Percentiles rank a stretch among this genome's conserved stretches.
phyloP scores from a whole-genome alignment of 768 basidiomycete genomes.

The Rubroboletus pulcherrimus region DNA sequence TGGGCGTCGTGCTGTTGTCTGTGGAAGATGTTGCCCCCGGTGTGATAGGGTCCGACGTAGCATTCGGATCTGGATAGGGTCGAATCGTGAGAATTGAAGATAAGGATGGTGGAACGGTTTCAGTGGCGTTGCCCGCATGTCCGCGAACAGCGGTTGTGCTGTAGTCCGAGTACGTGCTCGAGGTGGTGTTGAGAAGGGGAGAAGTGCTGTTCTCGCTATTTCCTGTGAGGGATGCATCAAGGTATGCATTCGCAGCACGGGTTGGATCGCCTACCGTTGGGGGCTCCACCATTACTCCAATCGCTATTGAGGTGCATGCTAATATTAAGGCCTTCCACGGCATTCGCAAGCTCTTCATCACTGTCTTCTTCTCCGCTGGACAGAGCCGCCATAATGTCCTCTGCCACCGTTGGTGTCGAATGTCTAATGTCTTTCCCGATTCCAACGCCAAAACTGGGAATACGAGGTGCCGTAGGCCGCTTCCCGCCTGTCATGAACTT shows the following conservation, averaged over 20 bases:
- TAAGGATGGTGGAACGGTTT: constrained; percentile 46
- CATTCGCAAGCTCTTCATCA: constrained; percentile 60
- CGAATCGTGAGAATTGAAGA: constrained; percentile 75
- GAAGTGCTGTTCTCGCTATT: constrained; percentile 45
- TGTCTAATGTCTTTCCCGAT: constrained; percentile 56
- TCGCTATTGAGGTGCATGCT: constrained; percentile 47
- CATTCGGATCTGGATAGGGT: constrained; percentile 50
- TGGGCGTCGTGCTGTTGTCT: constrained; percentile 34
- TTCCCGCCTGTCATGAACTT: constrained; percentile 73
- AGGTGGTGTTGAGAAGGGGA: constrained; percentile 49
- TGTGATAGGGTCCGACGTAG: constrained; percentile 38
- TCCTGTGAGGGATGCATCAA: constrained; percentile 25
- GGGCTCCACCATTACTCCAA: constrained; percentile 39
- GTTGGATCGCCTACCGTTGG: constrained; percentile 27
- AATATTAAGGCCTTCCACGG: constrained; percentile 47
- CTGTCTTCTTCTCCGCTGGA: constrained; percentile 57
- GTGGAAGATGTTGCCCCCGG: constrained; percentile 33
- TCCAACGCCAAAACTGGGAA: constrained; percentile 82
- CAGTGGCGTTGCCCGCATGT: constrained; percentile 38
- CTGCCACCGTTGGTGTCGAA: constrained; percentile 29
- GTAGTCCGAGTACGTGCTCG: constrained; percentile 53
- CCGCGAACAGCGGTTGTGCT: constrained; percentile 65
- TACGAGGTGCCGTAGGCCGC: constrained; percentile 62
- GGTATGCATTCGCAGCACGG: constrained; percentile 3
- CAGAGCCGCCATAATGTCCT: constrained; percentile 32